Evolutionary conservation across 1,139 yeast species (phyloP).

Genomic region (Pneumocystis carinii): DNA sequence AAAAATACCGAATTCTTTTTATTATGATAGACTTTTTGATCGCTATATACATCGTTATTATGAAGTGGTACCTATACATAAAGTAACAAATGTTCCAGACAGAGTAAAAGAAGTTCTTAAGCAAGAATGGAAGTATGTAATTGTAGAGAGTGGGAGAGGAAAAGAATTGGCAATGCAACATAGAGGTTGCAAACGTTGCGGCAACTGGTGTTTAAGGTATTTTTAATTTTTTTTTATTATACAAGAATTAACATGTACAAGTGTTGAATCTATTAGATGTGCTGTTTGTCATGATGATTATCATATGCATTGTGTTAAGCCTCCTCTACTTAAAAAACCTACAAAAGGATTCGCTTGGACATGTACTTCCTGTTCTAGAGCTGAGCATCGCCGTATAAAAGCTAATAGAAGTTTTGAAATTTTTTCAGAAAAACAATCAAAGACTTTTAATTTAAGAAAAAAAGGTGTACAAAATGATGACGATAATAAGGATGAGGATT

Average conservation of each 20-base stretch:
- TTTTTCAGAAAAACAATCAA: neutral
- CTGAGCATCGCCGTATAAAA: conserved; percentile 27
- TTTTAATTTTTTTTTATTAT: neutral
- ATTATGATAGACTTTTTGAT: conserved; percentile 76
- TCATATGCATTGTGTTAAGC: conserved; percentile 76
- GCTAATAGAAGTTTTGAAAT: conserved; percentile 18
- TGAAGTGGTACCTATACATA: conserved; percentile 53
- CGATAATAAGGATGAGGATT: conserved; percentile 22
- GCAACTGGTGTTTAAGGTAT: conserved; percentile 56
- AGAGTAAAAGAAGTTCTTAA: conserved; percentile 48
- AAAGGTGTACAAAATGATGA: neutral
- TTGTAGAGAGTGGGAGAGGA: conserved; percentile 57
- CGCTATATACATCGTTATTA: conserved; percentile 72
- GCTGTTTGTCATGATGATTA: conserved; percentile 57
- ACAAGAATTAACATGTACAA: conserved; percentile 8
- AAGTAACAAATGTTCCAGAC: conserved; percentile 41
- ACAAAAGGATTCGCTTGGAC: conserved; percentile 86
- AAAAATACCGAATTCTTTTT: conserved; percentile 52
- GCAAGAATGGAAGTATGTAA: conserved; percentile 57
- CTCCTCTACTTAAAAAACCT: conserved; percentile 68
- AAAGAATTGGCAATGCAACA: conserved; percentile 52
- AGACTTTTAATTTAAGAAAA: neutral
- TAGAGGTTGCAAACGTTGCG: conserved; percentile 58
- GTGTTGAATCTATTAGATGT: conserved; percentile 64
- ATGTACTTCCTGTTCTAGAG: conserved; percentile 61